phyloP scores from a whole-genome alignment of 257 asterid species.

The Ophiorrhiza pumila region DNA sequence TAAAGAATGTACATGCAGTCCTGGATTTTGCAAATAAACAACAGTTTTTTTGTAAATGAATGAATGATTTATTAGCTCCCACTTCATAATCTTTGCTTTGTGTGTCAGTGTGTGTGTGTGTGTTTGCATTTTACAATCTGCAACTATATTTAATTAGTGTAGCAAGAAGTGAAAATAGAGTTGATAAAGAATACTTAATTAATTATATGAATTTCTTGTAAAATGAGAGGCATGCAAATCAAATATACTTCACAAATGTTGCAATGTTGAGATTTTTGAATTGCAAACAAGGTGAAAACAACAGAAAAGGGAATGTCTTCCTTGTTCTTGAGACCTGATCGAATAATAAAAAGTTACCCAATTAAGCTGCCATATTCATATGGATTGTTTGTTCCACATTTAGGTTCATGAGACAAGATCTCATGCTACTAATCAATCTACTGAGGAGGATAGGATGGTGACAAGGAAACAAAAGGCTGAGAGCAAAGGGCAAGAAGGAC shows the following conservation, averaged over 20 bases:
- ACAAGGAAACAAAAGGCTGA: conserved; percentile 84
- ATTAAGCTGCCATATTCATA: too few species aligned
- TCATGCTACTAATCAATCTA: conserved; percentile 38
- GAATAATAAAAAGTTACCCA: too few species aligned
- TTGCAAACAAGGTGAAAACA: not conserved
- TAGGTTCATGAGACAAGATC: conserved; percentile 63
- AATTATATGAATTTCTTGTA: not conserved
- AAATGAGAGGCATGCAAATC: not conserved
- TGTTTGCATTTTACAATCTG: too few species aligned
- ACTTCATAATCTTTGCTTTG: too few species aligned
- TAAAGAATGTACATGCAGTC: not conserved
- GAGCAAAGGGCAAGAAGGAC: conserved; percentile 33
- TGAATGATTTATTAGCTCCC: not conserved
- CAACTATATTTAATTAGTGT: too few species aligned
- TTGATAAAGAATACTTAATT: not conserved
- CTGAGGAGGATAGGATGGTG: conserved; percentile 50
- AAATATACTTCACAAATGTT: not conserved
- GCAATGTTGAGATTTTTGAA: not conserved
- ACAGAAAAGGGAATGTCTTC: not conserved
- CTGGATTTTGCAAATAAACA: not conserved
- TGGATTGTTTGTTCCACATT: not conserved
- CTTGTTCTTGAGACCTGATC: not conserved
- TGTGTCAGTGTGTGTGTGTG: not conserved
- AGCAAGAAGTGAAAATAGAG: not conserved
- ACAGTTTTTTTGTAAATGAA: not conserved